Evolutionary conservation across 2,329 filamentous ascomycete species (phyloP).

Genomic region (Pseudogymnoascus sp.): DNA sequence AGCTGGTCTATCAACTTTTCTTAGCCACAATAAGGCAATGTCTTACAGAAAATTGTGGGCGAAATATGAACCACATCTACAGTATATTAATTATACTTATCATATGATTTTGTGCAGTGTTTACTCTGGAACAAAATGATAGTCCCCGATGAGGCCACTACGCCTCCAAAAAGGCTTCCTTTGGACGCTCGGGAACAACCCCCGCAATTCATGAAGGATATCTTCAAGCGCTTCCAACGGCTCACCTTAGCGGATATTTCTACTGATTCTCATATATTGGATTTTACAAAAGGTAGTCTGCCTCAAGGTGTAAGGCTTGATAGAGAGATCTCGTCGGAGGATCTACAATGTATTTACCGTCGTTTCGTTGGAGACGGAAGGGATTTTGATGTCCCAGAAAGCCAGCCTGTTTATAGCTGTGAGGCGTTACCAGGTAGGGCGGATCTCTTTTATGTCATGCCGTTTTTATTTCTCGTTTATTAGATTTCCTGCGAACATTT

Average conservation of each 20-base stretch:
- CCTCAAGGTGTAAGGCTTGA: constrained; percentile 24
- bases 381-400: not conserved
- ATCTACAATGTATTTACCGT: constrained; percentile 37
- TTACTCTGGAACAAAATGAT: constrained; percentile 2
- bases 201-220: constrained; percentile 57
- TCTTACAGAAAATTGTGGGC: not conserved
- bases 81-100: not conserved
- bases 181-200: constrained; percentile 74
- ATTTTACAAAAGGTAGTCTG: constrained; percentile 31
- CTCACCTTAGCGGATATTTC: constrained; percentile 45
- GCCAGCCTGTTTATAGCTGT: constrained; percentile 53
- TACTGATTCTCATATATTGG: constrained; percentile 47
- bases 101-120: not conserved
- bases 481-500: not conserved
- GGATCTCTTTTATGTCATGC: not conserved
- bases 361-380: constrained; percentile 30
- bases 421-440: constrained; percentile 58
- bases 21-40: not conserved
- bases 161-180: not conserved
- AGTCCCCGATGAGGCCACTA: not conserved
- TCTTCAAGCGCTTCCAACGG: constrained; percentile 69
- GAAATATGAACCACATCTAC: not conserved
- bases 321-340: constrained; percentile 35
- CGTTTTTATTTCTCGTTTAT: not conserved
- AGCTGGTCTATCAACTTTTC: constrained; percentile 2